Conservation (phyloP, 2,329 filamentous ascomycete species). For the Alternaria brassicae region DNA sequence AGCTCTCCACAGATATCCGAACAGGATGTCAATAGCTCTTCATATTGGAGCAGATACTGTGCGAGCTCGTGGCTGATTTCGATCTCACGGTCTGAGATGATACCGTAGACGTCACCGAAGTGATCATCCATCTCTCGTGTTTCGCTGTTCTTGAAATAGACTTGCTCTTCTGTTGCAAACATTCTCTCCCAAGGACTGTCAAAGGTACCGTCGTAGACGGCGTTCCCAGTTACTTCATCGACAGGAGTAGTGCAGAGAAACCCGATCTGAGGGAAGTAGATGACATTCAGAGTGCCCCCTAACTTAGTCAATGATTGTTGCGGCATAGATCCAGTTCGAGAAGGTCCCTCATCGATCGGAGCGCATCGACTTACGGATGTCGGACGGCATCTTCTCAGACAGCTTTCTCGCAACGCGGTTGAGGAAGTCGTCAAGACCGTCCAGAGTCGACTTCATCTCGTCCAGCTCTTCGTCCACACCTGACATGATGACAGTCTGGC, state of each 20-base stretch:
- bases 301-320: not conserved
- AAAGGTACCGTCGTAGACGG: slow-evolving; percentile 67
- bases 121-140: slow-evolving; percentile 83
- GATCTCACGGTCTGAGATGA: slow-evolving; percentile 90
- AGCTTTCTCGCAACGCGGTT: slow-evolving; percentile 71
- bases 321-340: no score
- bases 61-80: slow-evolving; percentile 83
- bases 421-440: slow-evolving; percentile 77
- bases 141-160: slow-evolving; percentile 85
- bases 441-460: slow-evolving; percentile 76
- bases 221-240: slow-evolving; percentile 64
- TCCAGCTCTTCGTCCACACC: slow-evolving; percentile 80
- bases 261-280: slow-evolving; percentile 90
- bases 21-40: slow-evolving; percentile 69
- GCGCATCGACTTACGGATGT: slow-evolving; percentile 47
- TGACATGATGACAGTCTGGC: slow-evolving; percentile 73
- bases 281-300: slow-evolving; percentile 69
- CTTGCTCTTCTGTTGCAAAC: slow-evolving; percentile 73
- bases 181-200: slow-evolving; percentile 76
- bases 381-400: slow-evolving; percentile 66
- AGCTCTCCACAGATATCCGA: slow-evolving; percentile 86
- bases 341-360: not conserved
- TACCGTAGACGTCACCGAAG: slow-evolving; percentile 83
- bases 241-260: slow-evolving; percentile 80
- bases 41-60: slow-evolving; percentile 71